These are phyloP conservation scores for Tylopilus sp. DNA, from an alignment of 768 basidiomycete species.

Conservation along the genomic window DNA sequence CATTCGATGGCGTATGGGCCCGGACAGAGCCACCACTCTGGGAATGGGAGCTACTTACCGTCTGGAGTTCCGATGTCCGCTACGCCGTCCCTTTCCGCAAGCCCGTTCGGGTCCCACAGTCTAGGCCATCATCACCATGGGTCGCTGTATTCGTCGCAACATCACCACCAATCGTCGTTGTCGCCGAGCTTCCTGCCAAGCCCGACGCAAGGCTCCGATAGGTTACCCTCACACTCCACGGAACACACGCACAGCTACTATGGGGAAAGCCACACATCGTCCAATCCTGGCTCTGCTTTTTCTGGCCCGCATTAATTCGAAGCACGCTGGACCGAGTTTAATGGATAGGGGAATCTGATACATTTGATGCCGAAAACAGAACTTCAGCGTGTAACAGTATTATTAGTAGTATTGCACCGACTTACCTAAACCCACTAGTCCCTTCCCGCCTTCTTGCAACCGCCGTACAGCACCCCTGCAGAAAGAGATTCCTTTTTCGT, in stretches of 20 bases:
- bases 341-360: slow-evolving; percentile 21
- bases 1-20: slow-evolving; percentile 39
- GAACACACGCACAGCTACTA: slow-evolving; percentile 31
- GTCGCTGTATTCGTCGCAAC: slow-evolving; percentile 32
- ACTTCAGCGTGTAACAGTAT: slow-evolving; percentile 32
- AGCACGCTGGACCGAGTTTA: background rate
- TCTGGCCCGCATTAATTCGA: slow-evolving; percentile 28
- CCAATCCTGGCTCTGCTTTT: slow-evolving; percentile 27
- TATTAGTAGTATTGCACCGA: slow-evolving; percentile 35
- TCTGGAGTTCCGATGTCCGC: slow-evolving; percentile 50
- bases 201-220: slow-evolving; percentile 29
- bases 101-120: slow-evolving; percentile 30
- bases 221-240: slow-evolving; percentile 24
- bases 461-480: slow-evolving; percentile 17
- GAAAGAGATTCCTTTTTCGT: slow-evolving; percentile 18
- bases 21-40: slow-evolving; percentile 42
- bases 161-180: slow-evolving; percentile 28
- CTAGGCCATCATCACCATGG: slow-evolving; percentile 26
- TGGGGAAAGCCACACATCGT: slow-evolving; percentile 27
- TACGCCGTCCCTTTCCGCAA: slow-evolving; percentile 45
- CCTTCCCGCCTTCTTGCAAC: slow-evolving; percentile 29
- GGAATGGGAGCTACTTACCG: slow-evolving; percentile 30
- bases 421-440: slow-evolving; percentile 31
- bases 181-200: slow-evolving; percentile 30
- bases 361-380: slow-evolving; percentile 18